Percentiles rank a stretch among this genome's conserved stretches.
Evolutionary conservation across 1,284 basidiomycete genomes (phyloP).

Genomic region (Phylloboletellus chloephorus): DNA sequence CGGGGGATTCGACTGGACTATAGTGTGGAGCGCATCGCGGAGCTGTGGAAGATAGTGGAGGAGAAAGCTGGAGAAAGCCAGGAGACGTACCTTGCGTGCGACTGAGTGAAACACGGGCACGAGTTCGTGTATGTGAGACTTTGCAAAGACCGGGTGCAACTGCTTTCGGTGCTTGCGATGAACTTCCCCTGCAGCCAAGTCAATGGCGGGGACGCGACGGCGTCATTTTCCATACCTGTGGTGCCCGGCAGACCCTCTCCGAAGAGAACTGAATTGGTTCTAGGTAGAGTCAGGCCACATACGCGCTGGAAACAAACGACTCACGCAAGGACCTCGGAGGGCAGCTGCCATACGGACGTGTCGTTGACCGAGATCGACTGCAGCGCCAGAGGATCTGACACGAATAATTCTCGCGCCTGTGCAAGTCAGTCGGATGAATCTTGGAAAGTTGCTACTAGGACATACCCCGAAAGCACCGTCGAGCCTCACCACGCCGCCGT

Average conservation of each 20-base stretch:
- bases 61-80: no score
- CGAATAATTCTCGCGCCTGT: conserved; percentile 31
- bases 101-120: conserved; percentile 33
- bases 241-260: conserved; percentile 15
- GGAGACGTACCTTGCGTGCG: not conserved
- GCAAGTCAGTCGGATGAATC: not conserved
- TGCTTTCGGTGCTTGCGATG: conserved; percentile 45
- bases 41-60: conserved; percentile 1
- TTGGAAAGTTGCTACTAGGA: no score
- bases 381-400: conserved; percentile 41
- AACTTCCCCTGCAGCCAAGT: conserved; percentile 34
- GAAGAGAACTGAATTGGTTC: conserved; percentile 14
- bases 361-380: conserved; percentile 40
- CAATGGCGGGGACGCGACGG: conserved; percentile 16
- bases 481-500: conserved; percentile 5
- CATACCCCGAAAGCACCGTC: conserved; percentile 1
- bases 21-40: conserved; percentile 5
- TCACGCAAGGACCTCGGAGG: conserved; percentile 7
- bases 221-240: conserved; percentile 18
- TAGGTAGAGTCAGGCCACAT: conserved; percentile 13
- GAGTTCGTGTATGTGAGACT: conserved; percentile 38
- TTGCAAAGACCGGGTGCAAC: conserved; percentile 42
- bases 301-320: conserved; percentile 38
- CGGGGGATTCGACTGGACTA: conserved; percentile 4
- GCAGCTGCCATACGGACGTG: conserved; percentile 38